Base-by-base conservation (phyloP, 352 stramenopile species). In the Phytophthora tubulina region DNA sequence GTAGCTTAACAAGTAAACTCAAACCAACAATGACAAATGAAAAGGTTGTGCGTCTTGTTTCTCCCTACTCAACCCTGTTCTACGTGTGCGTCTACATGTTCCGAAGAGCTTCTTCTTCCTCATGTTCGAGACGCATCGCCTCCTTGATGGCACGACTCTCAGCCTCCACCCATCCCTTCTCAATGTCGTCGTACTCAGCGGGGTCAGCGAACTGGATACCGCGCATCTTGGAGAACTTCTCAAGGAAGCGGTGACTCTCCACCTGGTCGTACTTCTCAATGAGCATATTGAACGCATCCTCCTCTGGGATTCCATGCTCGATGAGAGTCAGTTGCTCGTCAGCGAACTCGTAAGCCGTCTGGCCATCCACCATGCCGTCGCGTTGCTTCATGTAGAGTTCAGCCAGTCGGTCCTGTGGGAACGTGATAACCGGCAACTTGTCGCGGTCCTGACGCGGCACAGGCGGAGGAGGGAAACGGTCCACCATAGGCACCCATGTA, bases 281-380 rank as follows among this genome's bases (percentile, higher is more conserved):
- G 41, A 96, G 82, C 86, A 94, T 85, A 32, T 86, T 79, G 73
- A 81, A 96, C 13, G 88, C 88, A 61, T 96, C 84, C 70, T 93
- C 73, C 72, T 96, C 88, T 8, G 88, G 81, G 33, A 96, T 73
- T 13, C 88, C 88, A n/a, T 90, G 53, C 70, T 96, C 88, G 57
- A 96, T 96, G 3, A 96, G 78, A 70, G 86, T 94, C 45, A 96
- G 72, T 67, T 96, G 88, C 59, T 96, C 88, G 66, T 96, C 88
- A 4, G 88, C 88, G 69, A 96, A 96, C 67, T 96, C 88, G 77
- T 94, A 94, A 44, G 88, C 88, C 9, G 88, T 96, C 75, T 94
- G 86, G 61, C 75, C 75, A 68, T 96, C 88, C 38, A 90, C 79
- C 32, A 92, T 67, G 39, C 84, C 86, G 32, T 89, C 73, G 63